Percentiles rank a stretch among this genome's conserved stretches.
These are phyloP conservation scores for Lactifluus volemus DNA, from an alignment of 768 basidiomycete genomes.

Conservation along the genomic window DNA sequence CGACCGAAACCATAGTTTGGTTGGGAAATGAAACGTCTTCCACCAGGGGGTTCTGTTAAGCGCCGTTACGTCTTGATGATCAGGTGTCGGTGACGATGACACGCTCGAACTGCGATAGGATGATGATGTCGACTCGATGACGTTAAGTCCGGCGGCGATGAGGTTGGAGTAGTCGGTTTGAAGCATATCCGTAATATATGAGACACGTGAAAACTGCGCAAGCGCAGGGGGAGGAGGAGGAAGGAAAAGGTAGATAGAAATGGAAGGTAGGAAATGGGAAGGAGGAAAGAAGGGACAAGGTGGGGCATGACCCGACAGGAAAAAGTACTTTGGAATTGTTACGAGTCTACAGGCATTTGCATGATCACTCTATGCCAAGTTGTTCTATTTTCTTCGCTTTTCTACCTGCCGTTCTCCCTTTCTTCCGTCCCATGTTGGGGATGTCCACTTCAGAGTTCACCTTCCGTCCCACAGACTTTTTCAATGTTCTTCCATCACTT, in stretches of 20 bases:
- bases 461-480: too few species aligned
- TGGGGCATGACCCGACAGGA: too few species aligned
- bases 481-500: too few species aligned
- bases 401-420: too few species aligned
- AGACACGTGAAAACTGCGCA: neutral
- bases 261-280: conserved; percentile 7
- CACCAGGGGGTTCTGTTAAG: neutral
- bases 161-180: conserved; percentile 17
- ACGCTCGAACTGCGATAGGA: neutral
- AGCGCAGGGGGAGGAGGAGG: neutral
- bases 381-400: too few species aligned
- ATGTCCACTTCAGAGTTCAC: too few species aligned
- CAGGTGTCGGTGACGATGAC: neutral
- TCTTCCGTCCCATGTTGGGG: too few species aligned
- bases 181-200: conserved; percentile 9
- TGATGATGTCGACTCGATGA: conserved; percentile 4
- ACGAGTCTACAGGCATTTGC: too few species aligned
- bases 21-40: conserved; percentile 4
- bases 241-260: conserved; percentile 5
- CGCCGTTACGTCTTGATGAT: neutral
- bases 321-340: too few species aligned
- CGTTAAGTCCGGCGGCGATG: conserved; percentile 16
- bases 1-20: neutral
- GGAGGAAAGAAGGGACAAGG: neutral
- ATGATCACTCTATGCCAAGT: too few species aligned